Evolutionary conservation across 192 early-diverging fungal species (phyloP).

Genomic region (Backusella liffmaniae): DNA sequence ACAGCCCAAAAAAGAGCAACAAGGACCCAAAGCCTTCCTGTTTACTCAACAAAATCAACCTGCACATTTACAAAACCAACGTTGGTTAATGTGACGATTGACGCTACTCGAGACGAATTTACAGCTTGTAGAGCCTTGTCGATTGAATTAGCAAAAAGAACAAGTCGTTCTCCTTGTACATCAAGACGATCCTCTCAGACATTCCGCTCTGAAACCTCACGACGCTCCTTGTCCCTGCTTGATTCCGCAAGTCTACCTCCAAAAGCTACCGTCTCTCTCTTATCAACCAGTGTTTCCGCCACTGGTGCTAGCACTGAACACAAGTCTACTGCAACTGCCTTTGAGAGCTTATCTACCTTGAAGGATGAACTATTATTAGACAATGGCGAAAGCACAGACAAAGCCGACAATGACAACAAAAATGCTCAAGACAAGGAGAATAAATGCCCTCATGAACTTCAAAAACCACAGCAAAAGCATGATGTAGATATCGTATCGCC

Average conservation of each 20-base stretch:
- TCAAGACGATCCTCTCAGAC: not conserved
- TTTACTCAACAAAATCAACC: not conserved
- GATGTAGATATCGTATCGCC: not conserved
- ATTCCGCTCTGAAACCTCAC: not conserved
- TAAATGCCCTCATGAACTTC: too few species aligned
- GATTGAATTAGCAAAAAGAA: constrained; percentile 17
- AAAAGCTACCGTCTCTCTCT: not conserved
- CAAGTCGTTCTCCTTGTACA: not conserved
- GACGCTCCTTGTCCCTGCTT: not conserved
- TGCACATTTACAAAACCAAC: not conserved
- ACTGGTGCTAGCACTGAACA: not conserved
- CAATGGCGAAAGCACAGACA: not conserved
- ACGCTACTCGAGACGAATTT: not conserved
- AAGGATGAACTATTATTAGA: not conserved
- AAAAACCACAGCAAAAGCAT: not conserved
- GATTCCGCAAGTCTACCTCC: not conserved
- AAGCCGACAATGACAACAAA: not conserved
- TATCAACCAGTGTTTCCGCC: constrained; percentile 1
- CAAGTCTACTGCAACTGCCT: not conserved
- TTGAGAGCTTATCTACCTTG: not conserved
- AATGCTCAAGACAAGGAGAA: too few species aligned
- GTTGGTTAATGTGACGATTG: not conserved
- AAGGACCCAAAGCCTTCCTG: not conserved
- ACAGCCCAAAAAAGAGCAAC: not conserved
- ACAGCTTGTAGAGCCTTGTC: constrained; percentile 4